These are phyloP conservation scores for Harringtonia aguacate DNA, from an alignment of 2,329 filamentous ascomycete genomes.

Conservation along the genomic window DNA sequence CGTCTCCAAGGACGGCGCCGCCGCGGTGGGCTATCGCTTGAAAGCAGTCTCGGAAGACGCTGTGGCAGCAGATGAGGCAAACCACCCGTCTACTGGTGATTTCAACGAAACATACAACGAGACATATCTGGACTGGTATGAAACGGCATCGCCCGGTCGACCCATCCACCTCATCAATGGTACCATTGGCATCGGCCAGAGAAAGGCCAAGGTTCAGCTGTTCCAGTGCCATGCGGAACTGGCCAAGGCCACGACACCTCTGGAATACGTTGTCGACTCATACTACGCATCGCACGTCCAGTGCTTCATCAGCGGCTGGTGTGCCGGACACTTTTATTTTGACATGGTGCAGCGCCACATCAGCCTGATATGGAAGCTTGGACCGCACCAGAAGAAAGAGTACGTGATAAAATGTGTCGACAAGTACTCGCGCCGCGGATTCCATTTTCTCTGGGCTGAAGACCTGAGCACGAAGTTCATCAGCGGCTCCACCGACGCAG, in stretches of 20 bases:
- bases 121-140: too few species aligned
- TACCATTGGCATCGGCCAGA: background rate
- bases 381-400: too few species aligned
- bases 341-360: constrained; percentile 1
- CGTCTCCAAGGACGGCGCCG: too few species aligned
- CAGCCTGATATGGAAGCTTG: background rate
- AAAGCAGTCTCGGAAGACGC: too few species aligned
- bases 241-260: constrained; percentile 1
- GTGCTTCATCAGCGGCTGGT: constrained; percentile 9
- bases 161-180: constrained; percentile 7
- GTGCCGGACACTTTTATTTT: constrained; percentile 7
- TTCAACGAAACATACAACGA: too few species aligned
- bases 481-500: too few species aligned
- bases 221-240: constrained; percentile 6
- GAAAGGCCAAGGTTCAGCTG: constrained; percentile 9
- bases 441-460: background rate
- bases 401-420: background rate
- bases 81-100: too few species aligned
- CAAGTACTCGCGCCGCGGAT: constrained; percentile 8
- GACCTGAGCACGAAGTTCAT: background rate
- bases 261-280: constrained; percentile 7
- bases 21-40: too few species aligned
- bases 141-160: background rate
- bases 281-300: constrained; percentile 10
- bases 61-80: too few species aligned